phyloP scores from a whole-genome alignment of 768 basidiomycete genomes.

The Xerocomellus dryophilus region DNA sequence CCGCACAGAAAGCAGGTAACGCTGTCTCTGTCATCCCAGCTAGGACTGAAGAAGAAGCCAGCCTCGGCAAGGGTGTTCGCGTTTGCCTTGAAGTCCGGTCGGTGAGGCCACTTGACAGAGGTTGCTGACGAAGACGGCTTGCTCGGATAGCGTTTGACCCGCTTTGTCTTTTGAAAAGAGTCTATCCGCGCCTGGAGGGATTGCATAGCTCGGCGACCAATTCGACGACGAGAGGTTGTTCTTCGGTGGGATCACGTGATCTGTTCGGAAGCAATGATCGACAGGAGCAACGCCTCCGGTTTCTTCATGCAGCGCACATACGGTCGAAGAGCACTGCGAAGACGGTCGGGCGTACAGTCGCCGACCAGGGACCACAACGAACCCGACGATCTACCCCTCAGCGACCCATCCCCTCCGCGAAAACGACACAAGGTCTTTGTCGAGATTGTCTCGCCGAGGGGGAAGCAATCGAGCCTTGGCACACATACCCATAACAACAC shows the following conservation, averaged over 20 bases:
- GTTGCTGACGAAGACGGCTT: constrained; percentile 46
- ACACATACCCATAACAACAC: neutral
- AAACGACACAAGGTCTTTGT: constrained; percentile 35
- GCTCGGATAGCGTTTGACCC: constrained; percentile 49
- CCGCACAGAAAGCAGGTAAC: constrained; percentile 83
- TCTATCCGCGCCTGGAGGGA: constrained; percentile 55
- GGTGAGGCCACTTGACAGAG: constrained; percentile 78
- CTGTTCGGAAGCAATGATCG: neutral
- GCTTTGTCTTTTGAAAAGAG: constrained; percentile 64
- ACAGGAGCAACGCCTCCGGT: neutral
- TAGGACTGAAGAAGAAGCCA: constrained; percentile 83
- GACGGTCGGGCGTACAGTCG: constrained; percentile 6
- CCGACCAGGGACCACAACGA: neutral
- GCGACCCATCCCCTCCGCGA: constrained; percentile 14
- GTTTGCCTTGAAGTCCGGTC: constrained; percentile 59
- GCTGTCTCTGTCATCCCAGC: constrained; percentile 63
- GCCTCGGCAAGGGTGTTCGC: constrained; percentile 78
- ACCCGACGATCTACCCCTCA: neutral
- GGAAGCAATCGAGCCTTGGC: neutral
- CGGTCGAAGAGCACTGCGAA: constrained; percentile 25
- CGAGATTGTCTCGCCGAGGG: constrained; percentile 24
- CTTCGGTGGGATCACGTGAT: constrained; percentile 18
- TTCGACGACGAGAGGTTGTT: too few species aligned
- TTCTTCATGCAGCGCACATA: constrained; percentile 36
- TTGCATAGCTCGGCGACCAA: constrained; percentile 51